These are phyloP conservation scores for Elaeis guineensis DNA, from an alignment of 176 grass and related monocot species.

Conservation along the genomic window DNA sequence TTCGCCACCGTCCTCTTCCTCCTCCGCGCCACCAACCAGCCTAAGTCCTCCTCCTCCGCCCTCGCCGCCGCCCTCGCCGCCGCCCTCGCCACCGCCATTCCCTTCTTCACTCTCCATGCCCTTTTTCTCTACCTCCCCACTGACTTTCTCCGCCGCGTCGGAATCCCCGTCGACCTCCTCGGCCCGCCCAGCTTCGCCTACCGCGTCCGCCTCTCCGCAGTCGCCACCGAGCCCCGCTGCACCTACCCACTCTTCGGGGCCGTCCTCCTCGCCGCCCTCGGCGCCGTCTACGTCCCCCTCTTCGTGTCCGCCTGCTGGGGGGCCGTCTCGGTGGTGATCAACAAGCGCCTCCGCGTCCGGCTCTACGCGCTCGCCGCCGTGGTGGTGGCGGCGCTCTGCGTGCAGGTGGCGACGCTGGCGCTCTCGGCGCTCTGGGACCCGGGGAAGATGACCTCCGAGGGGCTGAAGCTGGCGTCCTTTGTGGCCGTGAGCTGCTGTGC, in stretches of 20 bases:
- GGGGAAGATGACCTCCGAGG: conserved; percentile 9
- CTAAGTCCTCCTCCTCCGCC: not conserved
- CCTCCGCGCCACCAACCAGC: conserved; percentile 14
- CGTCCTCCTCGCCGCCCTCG: conserved; percentile 22
- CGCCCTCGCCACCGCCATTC: conserved; percentile 25
- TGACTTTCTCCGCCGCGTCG: not conserved
- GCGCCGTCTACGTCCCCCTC: conserved; percentile 24
- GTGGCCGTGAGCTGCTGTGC: conserved; percentile 6
- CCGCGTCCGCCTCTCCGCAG: not conserved
- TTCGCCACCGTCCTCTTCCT: conserved; percentile 29
- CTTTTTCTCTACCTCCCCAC: conserved; percentile 13
- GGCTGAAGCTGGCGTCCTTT: conserved; percentile 8
- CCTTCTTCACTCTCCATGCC: conserved; percentile 21
- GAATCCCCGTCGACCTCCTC: conserved; percentile 3
- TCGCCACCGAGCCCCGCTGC: conserved; percentile 1
- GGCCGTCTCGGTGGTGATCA: conserved; percentile 32
- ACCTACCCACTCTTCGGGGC: conserved; percentile 32
- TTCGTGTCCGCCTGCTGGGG: conserved; percentile 31
- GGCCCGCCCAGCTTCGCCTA: conserved; percentile 4
- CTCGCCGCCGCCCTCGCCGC: not conserved
- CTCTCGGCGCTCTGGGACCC: conserved; percentile 22
- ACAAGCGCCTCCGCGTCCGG: conserved; percentile 21
- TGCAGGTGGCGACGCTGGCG: conserved; percentile 29
- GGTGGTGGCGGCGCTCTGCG: conserved; percentile 17
- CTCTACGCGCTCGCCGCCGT: conserved; percentile 23